Evolutionary conservation across 148 eudicot species (phyloP).

Genomic region (Polygonum maritimum): DNA sequence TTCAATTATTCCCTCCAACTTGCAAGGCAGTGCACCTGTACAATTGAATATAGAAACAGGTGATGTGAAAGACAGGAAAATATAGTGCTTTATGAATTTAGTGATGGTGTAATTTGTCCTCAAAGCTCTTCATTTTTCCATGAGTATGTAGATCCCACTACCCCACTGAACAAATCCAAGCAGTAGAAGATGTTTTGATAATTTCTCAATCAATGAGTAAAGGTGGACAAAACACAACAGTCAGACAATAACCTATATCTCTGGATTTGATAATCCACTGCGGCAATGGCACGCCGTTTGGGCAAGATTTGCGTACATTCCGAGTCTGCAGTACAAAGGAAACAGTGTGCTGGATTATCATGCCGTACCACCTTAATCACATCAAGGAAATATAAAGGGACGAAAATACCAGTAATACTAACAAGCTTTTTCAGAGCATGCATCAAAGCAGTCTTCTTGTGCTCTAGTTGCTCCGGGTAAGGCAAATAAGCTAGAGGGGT

Average conservation of each 20-base stretch:
- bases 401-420: conserved; percentile 19
- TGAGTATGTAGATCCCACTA: not conserved
- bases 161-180: not conserved
- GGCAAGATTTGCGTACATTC: conserved; percentile 91
- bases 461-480: conserved; percentile 78
- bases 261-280: conserved; percentile 76
- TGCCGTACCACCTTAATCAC: not conserved
- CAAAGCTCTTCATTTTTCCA: no score
- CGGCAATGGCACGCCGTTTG: conserved; percentile 58
- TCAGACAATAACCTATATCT: conserved; percentile 58
- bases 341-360: not conserved
- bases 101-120: no score
- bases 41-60: conserved; percentile 1
- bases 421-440: conserved; percentile 76
- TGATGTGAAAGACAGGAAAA: not conserved
- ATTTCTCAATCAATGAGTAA: not conserved
- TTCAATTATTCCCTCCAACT: conserved; percentile 77
- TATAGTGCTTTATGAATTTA: not conserved
- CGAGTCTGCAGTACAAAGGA: conserved; percentile 48
- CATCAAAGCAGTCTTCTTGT: conserved; percentile 57
- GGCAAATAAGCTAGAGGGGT: conserved; percentile 88
- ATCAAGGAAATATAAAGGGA: not conserved
- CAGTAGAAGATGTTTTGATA: not conserved
- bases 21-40: conserved; percentile 92
- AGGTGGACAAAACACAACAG: not conserved